These are phyloP conservation scores for Aristolochia californica DNA, from an alignment of 164 flowering plant species.

Conservation along the genomic window DNA sequence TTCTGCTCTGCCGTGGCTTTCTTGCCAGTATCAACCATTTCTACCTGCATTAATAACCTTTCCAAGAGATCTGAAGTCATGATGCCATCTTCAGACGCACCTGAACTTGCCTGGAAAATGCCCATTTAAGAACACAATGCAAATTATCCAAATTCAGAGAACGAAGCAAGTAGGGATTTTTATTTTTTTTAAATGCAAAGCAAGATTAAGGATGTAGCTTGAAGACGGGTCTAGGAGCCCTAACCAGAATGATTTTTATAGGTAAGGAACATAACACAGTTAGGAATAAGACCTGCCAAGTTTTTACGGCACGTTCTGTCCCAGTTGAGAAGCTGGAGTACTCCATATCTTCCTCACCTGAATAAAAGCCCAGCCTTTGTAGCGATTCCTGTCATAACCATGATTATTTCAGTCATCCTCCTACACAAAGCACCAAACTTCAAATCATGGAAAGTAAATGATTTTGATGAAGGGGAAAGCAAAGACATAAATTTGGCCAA, in stretches of 20 bases:
- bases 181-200: background rate
- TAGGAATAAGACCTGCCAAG: conserved; percentile 72
- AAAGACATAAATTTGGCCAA: no score
- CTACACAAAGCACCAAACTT: background rate
- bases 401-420: background rate
- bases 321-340: conserved; percentile 73
- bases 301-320: conserved; percentile 87
- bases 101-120: conserved; percentile 45
- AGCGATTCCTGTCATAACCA: conserved; percentile 61
- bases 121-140: conserved; percentile 1
- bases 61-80: conserved; percentile 76
- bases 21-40: conserved; percentile 7
- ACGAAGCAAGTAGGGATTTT: background rate
- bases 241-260: no score
- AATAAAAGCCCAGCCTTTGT: conserved; percentile 71
- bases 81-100: conserved; percentile 64
- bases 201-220: no score
- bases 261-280: background rate
- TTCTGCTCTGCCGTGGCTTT: conserved; percentile 1
- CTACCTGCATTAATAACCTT: conserved; percentile 25
- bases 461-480: no score
- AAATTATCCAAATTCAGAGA: background rate
- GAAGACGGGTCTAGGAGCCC: no score
- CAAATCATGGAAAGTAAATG: background rate
- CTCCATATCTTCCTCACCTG: conserved; percentile 89